Evolutionary conservation across 2,329 filamentous ascomycete species (phyloP).

Genomic region (Microdochium bolleyi): DNA sequence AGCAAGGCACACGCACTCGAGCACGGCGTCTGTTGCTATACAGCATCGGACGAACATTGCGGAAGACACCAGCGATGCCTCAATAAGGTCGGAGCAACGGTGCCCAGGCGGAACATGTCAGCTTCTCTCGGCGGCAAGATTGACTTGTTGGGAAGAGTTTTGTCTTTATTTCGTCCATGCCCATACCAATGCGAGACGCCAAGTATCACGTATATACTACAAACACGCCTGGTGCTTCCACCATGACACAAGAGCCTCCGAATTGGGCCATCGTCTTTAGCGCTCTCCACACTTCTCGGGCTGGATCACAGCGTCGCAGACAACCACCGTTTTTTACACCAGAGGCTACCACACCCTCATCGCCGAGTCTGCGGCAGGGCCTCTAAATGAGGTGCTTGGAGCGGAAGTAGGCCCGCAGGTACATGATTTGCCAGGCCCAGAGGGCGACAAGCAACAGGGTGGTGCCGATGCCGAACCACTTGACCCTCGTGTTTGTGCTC

Average conservation of each 20-base stretch:
- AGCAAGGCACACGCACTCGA: no score
- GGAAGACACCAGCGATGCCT: no score
- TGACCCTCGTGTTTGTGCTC: slow-evolving; percentile 97
- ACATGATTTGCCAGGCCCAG: slow-evolving; percentile 96
- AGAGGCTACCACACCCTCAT: neutral
- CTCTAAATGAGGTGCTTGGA: slow-evolving; percentile 30
- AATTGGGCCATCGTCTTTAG: no score
- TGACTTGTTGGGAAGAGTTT: no score
- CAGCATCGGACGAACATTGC: no score
- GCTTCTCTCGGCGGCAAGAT: no score
- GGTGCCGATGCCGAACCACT: slow-evolving; percentile 94
- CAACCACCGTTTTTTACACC: neutral
- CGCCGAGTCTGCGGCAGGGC: neutral
- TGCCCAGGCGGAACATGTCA: no score
- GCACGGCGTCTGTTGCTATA: no score
- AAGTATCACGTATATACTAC: neutral
- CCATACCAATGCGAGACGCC: neutral
- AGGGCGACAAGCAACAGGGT: slow-evolving; percentile 85
- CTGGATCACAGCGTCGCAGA: neutral
- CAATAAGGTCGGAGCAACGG: no score
- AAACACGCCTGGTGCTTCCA: neutral
- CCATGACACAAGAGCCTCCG: neutral
- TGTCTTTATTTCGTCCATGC: neutral
- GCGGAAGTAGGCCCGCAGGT: slow-evolving; percentile 95
- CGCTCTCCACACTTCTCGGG: neutral